Conservation (phyloP, 805 yeast species). For the Deakozyma indianensis region DNA sequence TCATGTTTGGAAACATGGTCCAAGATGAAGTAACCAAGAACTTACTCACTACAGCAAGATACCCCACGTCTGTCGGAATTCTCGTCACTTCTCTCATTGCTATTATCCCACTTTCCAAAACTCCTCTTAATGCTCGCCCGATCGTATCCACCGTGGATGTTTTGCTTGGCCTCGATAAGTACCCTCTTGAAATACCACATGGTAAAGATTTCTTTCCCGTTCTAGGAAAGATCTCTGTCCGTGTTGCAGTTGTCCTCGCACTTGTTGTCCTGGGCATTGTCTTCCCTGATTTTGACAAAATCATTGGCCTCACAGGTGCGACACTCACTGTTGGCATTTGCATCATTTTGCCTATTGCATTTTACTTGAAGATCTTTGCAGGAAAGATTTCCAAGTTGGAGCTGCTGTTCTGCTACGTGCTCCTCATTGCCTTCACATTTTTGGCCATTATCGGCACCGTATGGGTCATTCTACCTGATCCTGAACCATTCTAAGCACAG, state of each 20-base stretch:
- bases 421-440: not conserved
- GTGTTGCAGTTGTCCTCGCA: slow-evolving; percentile 36
- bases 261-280: slow-evolving; percentile 47
- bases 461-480: not conserved
- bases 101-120: slow-evolving; percentile 69
- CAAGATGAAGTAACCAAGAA: slow-evolving; percentile 68
- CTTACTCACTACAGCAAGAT: slow-evolving; percentile 48
- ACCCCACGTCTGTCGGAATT: slow-evolving; percentile 43
- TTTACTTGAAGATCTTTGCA: slow-evolving; percentile 32
- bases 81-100: slow-evolving; percentile 54
- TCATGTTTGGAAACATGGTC: slow-evolving; percentile 63
- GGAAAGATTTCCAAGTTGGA: not conserved
- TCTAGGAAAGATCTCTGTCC: slow-evolving; percentile 15
- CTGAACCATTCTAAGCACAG: not conserved
- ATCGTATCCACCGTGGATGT: slow-evolving; percentile 58
- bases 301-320: slow-evolving; percentile 72
- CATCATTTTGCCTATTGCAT: slow-evolving; percentile 59
- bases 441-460: not conserved
- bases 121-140: slow-evolving; percentile 75
- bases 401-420: not conserved
- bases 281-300: slow-evolving; percentile 67
- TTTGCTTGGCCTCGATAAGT: slow-evolving; percentile 25
- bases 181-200: slow-evolving; percentile 8
- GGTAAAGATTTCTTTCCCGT: not conserved
- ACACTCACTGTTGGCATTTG: slow-evolving; percentile 70